These are phyloP conservation scores for Penicillium sp. DNA, from an alignment of 2,329 filamentous ascomycete species.

Conservation along the genomic window DNA sequence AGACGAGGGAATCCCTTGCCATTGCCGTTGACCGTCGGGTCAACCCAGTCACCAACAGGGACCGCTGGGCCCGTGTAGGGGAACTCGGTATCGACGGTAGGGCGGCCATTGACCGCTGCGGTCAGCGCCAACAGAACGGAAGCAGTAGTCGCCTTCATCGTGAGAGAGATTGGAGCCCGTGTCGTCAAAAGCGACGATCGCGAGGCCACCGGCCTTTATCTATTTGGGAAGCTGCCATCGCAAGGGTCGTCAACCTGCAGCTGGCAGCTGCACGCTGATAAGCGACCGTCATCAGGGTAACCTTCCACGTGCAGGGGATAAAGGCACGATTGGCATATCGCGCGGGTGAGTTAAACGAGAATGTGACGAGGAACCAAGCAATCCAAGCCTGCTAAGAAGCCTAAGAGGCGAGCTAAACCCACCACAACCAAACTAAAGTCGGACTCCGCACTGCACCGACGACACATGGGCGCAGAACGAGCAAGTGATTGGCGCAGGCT, in stretches of 20 bases:
- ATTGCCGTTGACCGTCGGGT: constrained; percentile 54
- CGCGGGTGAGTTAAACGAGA: background rate
- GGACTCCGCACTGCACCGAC: constrained; percentile 4
- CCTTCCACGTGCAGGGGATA: background rate
- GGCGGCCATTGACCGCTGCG: constrained; percentile 25
- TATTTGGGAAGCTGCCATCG: background rate
- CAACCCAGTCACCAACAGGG: constrained; percentile 56
- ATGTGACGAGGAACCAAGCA: background rate
- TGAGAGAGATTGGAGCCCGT: constrained; percentile 8
- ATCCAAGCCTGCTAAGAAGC: background rate
- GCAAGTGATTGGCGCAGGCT: constrained; percentile 2
- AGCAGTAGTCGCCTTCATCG: constrained; percentile 26
- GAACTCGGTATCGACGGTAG: constrained; percentile 47
- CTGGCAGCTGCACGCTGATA: background rate
- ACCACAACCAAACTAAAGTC: background rate
- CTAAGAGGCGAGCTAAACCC: background rate
- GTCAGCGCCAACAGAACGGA: constrained; percentile 26
- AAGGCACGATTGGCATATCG: constrained; percentile 1
- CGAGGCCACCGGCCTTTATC: constrained; percentile 1
- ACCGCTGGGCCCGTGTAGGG: constrained; percentile 54
- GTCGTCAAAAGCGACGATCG: background rate
- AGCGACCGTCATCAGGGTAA: background rate
- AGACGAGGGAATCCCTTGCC: constrained; percentile 56
- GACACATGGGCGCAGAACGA: background rate
- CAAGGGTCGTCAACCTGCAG: background rate